Conservation (phyloP, 2,329 filamentous ascomycete genomes). For the Emydomyces testavorans region DNA sequence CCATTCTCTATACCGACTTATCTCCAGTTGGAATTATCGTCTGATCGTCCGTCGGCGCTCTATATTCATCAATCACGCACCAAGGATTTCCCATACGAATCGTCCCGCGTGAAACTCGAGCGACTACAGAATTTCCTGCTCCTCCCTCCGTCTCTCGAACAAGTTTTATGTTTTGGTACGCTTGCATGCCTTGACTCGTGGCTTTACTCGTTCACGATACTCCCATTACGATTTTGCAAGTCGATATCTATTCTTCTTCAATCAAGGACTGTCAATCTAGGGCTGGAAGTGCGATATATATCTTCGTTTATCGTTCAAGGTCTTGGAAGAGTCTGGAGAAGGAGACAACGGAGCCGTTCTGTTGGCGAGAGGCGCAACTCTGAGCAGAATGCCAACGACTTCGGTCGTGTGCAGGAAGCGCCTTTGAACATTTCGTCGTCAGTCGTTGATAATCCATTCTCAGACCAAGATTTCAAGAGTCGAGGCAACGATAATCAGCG, state of each 20-base stretch:
- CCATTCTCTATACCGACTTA: constrained; percentile 54
- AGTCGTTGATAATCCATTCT: constrained; percentile 3
- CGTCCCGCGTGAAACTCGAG: constrained; percentile 82
- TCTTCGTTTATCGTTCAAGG: constrained; percentile 68
- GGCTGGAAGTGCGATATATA: constrained; percentile 61
- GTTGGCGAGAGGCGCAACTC: constrained; percentile 12
- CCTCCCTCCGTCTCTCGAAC: constrained; percentile 69
- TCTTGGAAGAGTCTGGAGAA: constrained; percentile 63
- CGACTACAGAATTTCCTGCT: constrained; percentile 79
- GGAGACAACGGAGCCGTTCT: constrained; percentile 17
- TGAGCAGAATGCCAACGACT: neutral
- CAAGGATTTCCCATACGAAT: constrained; percentile 70
- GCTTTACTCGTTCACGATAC: constrained; percentile 91
- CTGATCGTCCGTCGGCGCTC: constrained; percentile 48
- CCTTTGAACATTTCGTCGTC: neutral
- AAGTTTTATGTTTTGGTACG: constrained; percentile 74
- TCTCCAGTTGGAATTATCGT: constrained; percentile 53
- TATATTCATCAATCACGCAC: constrained; percentile 50
- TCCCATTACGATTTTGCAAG: constrained; percentile 77
- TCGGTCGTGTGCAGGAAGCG: neutral
- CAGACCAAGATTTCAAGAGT: constrained; percentile 6
- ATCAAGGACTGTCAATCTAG: constrained; percentile 66
- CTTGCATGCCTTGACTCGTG: constrained; percentile 89
- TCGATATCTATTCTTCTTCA: constrained; percentile 62
- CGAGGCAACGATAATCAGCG: constrained; percentile 21